Base-by-base conservation (phyloP, 257 asterid species). In the Schizonepeta tenuifolia region DNA sequence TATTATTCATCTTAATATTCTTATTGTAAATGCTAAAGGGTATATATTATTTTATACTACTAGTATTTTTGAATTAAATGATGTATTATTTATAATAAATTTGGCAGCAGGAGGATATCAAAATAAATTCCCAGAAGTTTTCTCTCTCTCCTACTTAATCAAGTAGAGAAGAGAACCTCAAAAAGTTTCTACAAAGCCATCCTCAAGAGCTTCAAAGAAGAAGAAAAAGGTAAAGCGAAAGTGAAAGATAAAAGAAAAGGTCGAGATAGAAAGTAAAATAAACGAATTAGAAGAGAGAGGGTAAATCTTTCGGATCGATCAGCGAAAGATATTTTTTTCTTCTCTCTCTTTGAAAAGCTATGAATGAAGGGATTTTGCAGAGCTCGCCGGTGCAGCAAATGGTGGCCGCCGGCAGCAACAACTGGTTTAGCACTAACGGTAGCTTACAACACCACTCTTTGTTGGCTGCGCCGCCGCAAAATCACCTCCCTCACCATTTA, bases 311-410 rank as follows among this genome's bases (percentile, higher is more conserved):
- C 10, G n/a, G n/a, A n/a, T n/a, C n/a, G n/a, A n/a, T n/a, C n/a
- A n/a, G n/a, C n/a, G n/a, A n/a, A n/a, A n/a, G n/a, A n/a, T n/a
- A n/a, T n/a, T n/a, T n/a, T n/a, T 18, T 0, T 9, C 1, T 50
- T 18, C 5, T n/a, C 11, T 28, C 33, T 28, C 33, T 28, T 3
- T 28, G 2, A 9, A 46, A 10, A 62, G 22, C 3, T 24, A 74
- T 89, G 95, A 83, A 91, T 81, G 78, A 88, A 71, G 95, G 90
- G 58, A 68, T 75, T 62, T 64, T 84, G 61, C 81, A 85, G 67
- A 88, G 90, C 82, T 84, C 92, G 9, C 79, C 86, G 65, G 86
- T 80, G 65, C 92, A 81, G 57, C 92, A 85, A 69, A 83, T 86
- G 85, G 86, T 81, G 74, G 79, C 81, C 54, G 80, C 81, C 75